Evolutionary conservation across 106 monocot genomes (phyloP), one percentile per base, ranked within the genome.

Genomic region (Phalaenopsis aphrodite): DNA sequence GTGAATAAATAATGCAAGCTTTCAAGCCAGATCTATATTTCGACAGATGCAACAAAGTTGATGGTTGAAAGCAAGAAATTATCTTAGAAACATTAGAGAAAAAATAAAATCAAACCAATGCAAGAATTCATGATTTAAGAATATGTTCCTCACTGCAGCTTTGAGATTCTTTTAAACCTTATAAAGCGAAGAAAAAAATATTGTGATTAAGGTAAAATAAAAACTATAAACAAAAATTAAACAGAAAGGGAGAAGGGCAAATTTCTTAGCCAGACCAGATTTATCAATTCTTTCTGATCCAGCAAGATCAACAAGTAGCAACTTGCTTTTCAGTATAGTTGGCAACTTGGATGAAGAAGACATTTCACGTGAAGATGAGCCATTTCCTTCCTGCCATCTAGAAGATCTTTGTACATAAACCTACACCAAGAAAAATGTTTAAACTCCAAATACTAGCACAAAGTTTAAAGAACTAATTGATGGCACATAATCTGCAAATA

Each of bases 201-300:
- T 68, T 2, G 36, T 9, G 67, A 68, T 19, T 24, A 68, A 68
- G 36, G 1, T 65, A 23, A 65, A 5, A 65, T 21, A 2, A 38
- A 41, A 71, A 2, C 3, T 43, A 42, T 74, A 30, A 43, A 42
- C 18, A 30, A 4, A 3, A 74, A 18, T 74, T 43, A 74, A 42
- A 43, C 17, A 42, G 42, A 17, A 74, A 43, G 23, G 42, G 43
- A 43, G 8, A 69, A 69, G 21, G 69, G 39, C 14, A 43, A 74
- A 74, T 24, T 23, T 76, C 48, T 76, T 41, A 76, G 8, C 45
- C 56, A 75, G 45, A 66, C 93, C 90, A 61, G 93, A 91, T 78
- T 93, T 93, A 52, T 91, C 85, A 43, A 93, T 89, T 77, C 93
- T 85, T 87, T 93, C 93, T 30, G 93, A 93, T 80, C 93, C 93